A percentile compares a stretch with the other conserved stretches of the same genome.
Evolutionary conservation across 805 yeast genomes (phyloP).

Genomic region (Cyberlindnera nakhonratchasimensis): DNA sequence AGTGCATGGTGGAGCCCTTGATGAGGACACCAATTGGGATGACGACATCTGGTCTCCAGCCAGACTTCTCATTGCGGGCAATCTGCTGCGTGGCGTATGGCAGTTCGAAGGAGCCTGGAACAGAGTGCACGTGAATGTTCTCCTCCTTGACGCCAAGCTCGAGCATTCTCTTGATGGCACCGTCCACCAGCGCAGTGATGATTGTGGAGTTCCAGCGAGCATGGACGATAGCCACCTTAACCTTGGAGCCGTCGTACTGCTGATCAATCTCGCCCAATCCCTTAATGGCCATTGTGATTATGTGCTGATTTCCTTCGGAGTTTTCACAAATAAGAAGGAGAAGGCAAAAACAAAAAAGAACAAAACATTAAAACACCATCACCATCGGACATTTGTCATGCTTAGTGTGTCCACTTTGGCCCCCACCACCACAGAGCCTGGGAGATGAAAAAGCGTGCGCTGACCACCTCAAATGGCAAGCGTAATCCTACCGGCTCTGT

Average conservation of each 20-base stretch:
- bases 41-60: slow-evolving; percentile 68
- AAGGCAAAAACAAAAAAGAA: too few relatives aligned
- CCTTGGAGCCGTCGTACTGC: slow-evolving; percentile 59
- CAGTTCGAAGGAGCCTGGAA: slow-evolving; percentile 93
- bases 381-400: too few relatives aligned
- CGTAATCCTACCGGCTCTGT: slow-evolving; percentile 5
- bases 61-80: slow-evolving; percentile 41
- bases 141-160: slow-evolving; percentile 69
- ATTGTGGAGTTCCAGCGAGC: slow-evolving; percentile 91
- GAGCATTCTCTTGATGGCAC: slow-evolving; percentile 59
- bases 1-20: slow-evolving; percentile 97
- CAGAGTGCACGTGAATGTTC: slow-evolving; percentile 77
- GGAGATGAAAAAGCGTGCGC: too few relatives aligned
- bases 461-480: too few relatives aligned
- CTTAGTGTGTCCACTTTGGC: too few relatives aligned
- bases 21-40: slow-evolving; percentile 93
- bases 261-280: slow-evolving; percentile 78
- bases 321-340: not conserved
- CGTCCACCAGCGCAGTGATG: slow-evolving; percentile 75
- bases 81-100: slow-evolving; percentile 72
- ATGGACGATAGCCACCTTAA: slow-evolving; percentile 83
- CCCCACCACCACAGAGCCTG: too few relatives aligned
- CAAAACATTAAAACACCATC: too few relatives aligned
- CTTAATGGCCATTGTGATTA: slow-evolving; percentile 60
- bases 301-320: not conserved